These are phyloP conservation scores for Backusella tarrabulga DNA, from an alignment of 192 early-diverging fungal species.

Conservation along the genomic window DNA sequence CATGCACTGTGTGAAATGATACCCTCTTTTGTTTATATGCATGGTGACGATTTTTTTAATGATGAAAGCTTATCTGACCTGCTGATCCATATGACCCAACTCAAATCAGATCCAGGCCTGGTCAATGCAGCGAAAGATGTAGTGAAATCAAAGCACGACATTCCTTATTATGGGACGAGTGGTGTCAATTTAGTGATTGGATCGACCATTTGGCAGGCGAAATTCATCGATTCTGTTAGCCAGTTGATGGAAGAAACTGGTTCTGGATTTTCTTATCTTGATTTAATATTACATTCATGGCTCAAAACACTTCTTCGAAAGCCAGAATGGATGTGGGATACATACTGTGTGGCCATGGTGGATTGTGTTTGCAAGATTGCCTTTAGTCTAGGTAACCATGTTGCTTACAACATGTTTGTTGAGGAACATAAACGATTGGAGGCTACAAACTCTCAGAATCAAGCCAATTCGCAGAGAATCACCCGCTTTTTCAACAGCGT, in stretches of 20 bases:
- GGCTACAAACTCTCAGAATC: not conserved
- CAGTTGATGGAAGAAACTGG: slow-evolving; percentile 20
- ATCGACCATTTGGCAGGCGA: slow-evolving; percentile 27
- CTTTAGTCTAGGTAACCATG: slow-evolving; percentile 15
- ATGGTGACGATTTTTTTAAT: slow-evolving; percentile 41
- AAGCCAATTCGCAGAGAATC: slow-evolving; percentile 1
- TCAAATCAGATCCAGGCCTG: slow-evolving; percentile 42
- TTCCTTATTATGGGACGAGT: not conserved
- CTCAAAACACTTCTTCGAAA: slow-evolving; percentile 21
- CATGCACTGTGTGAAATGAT: slow-evolving; percentile 34
- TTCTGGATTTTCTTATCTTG: slow-evolving; percentile 36
- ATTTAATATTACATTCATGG: slow-evolving; percentile 37
- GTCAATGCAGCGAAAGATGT: not conserved
- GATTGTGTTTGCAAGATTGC: slow-evolving; percentile 25
- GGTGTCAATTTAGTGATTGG: slow-evolving; percentile 29
- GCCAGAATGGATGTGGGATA: slow-evolving; percentile 38
- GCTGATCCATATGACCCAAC: slow-evolving; percentile 33
- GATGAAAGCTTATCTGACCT: slow-evolving; percentile 28
- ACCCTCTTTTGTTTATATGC: slow-evolving; percentile 39
- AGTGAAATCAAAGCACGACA: not conserved
- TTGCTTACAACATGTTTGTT: slow-evolving; percentile 19
- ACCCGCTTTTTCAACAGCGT: slow-evolving; percentile 37
- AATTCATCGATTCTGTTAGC: slow-evolving; percentile 30
- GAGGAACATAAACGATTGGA: slow-evolving; percentile 20
- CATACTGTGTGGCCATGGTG: slow-evolving; percentile 14